phyloP scores from a whole-genome alignment of 176 grass and related monocot species.

The Rhynchospora breviuscula region DNA sequence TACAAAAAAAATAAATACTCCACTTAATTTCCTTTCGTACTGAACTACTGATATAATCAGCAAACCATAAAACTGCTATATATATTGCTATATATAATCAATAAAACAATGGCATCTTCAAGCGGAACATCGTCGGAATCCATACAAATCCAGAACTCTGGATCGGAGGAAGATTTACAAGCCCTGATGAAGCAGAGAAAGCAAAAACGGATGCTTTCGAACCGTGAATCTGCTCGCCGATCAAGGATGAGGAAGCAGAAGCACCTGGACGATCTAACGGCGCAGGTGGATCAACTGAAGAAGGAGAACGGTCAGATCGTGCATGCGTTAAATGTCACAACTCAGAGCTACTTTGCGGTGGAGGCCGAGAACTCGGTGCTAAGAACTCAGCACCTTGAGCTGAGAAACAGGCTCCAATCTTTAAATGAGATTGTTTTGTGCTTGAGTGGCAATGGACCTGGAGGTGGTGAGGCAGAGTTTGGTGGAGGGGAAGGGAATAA shows the following conservation, averaged over 20 bases:
- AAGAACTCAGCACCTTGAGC: slow-evolving; percentile 68
- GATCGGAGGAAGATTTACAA: slow-evolving; percentile 48
- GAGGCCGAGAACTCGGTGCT: slow-evolving; percentile 87
- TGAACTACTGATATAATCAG: slow-evolving; percentile 25
- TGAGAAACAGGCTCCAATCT: slow-evolving; percentile 50
- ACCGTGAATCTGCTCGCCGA: slow-evolving; percentile 80
- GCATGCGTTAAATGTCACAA: slow-evolving; percentile 44
- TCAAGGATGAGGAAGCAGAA: slow-evolving; percentile 93
- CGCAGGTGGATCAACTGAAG: slow-evolving; percentile 57
- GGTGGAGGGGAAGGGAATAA: slow-evolving; percentile 3
- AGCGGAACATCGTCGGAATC: slow-evolving; percentile 41
- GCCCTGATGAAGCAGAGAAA: slow-evolving; percentile 60
- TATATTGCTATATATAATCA: neutral
- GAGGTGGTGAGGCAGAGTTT: slow-evolving; percentile 2
- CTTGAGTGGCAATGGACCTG: slow-evolving; percentile 37
- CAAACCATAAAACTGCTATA: neutral
- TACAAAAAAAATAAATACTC: neutral
- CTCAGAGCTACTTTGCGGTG: slow-evolving; percentile 53
- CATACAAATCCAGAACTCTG: slow-evolving; percentile 23
- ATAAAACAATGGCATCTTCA: slow-evolving; percentile 58
- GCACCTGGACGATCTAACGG: slow-evolving; percentile 68
- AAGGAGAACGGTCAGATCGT: slow-evolving; percentile 66
- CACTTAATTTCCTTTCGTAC: neutral
- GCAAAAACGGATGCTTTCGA: slow-evolving; percentile 82
- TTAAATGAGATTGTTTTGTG: slow-evolving; percentile 65